These are phyloP conservation scores for Kernera saxatilis DNA, from an alignment of 345 rosid genomes.

Conservation along the genomic window DNA sequence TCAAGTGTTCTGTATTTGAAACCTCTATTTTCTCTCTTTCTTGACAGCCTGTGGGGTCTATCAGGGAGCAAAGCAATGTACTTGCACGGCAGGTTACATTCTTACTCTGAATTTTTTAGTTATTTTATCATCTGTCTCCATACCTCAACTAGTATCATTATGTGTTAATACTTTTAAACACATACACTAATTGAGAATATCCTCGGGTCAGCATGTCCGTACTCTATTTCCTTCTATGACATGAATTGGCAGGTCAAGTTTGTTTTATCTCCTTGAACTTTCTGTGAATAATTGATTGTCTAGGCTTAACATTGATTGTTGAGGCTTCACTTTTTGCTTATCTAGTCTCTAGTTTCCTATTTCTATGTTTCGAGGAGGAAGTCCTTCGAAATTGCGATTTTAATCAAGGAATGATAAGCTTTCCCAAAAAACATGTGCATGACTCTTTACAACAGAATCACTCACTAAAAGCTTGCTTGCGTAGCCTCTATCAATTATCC, in stretches of 20 bases:
- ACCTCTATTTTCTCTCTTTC: background rate
- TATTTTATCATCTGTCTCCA: background rate
- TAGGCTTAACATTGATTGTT: background rate
- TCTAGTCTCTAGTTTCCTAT: background rate
- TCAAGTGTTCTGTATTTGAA: background rate
- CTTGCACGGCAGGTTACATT: conserved; percentile 70
- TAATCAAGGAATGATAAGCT: background rate
- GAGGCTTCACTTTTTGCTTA: background rate
- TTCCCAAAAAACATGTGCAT: background rate
- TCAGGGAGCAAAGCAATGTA: conserved; percentile 75
- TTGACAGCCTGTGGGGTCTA: conserved; percentile 82
- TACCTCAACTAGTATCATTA: background rate
- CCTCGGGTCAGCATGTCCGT: background rate
- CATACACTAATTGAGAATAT: background rate
- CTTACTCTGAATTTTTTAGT: background rate
- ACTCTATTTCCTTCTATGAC: background rate
- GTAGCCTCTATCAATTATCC: background rate
- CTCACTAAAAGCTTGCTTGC: background rate
- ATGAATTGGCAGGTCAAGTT: background rate
- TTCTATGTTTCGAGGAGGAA: background rate
- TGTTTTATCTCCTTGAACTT: background rate
- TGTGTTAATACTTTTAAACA: conserved; percentile 8
- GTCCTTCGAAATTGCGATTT: background rate
- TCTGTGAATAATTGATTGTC: background rate
- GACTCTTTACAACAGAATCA: background rate